phyloP scores from a whole-genome alignment of 305 asterid species.

The Solanum hybrid region DNA sequence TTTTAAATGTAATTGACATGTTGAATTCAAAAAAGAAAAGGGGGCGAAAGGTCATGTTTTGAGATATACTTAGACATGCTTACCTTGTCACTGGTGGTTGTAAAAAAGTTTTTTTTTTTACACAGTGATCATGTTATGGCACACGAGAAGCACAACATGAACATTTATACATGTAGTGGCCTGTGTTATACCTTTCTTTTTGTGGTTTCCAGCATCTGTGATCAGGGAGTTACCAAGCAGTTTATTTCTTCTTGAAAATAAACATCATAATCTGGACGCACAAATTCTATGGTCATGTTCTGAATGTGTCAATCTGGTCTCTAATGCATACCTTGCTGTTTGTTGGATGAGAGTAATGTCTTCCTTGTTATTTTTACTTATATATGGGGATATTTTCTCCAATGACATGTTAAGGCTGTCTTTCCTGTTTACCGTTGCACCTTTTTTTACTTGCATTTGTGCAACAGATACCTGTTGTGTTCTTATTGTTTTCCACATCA shows the following conservation, averaged over 20 bases:
- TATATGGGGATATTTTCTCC: not conserved
- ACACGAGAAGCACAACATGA: not conserved
- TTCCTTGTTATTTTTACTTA: not conserved
- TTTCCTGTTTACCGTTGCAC: not conserved
- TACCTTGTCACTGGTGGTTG: not conserved
- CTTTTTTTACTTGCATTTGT: not conserved
- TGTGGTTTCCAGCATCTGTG: not conserved
- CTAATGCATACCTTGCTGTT: not conserved
- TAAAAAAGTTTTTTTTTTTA: not conserved
- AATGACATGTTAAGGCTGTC: not conserved
- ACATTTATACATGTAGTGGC: not conserved
- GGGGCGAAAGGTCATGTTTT: not conserved
- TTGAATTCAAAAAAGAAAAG: not conserved
- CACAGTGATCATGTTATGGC: not conserved
- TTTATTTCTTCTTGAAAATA: not conserved
- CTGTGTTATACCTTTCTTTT: not conserved
- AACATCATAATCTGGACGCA: not conserved
- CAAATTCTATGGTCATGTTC: not conserved
- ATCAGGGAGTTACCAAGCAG: not conserved
- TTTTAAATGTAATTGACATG: not conserved
- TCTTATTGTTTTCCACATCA: not conserved
- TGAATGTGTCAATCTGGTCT: not conserved
- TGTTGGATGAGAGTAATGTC: not conserved
- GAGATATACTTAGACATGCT: not conserved
- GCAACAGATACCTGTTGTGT: not conserved